Conservation (phyloP, 2,329 filamentous ascomycete genomes). For the Epichloe amarillans region DNA sequence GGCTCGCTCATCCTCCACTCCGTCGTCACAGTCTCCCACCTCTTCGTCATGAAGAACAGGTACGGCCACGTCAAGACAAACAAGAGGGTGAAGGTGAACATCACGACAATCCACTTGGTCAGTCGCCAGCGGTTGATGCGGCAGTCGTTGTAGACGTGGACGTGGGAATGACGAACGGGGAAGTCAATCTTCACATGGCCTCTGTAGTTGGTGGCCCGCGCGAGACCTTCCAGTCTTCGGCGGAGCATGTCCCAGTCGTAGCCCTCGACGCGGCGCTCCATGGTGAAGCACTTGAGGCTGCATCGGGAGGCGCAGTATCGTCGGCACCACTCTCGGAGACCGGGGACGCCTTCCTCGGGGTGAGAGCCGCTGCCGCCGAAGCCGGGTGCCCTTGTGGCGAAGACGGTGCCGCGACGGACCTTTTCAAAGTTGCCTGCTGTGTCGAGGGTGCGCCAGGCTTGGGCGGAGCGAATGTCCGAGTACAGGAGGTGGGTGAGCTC, state of each 20-base stretch:
- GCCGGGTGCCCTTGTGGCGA: slow-evolving; percentile 36
- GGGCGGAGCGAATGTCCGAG: slow-evolving; percentile 25
- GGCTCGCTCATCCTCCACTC: slow-evolving; percentile 36
- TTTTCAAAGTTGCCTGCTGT: slow-evolving; percentile 46
- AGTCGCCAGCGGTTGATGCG: slow-evolving; percentile 52
- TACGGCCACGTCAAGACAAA: slow-evolving; percentile 61
- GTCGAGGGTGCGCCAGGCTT: slow-evolving; percentile 30
- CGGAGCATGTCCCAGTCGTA: slow-evolving; percentile 44
- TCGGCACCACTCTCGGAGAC: slow-evolving; percentile 50
- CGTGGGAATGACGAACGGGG: slow-evolving; percentile 38
- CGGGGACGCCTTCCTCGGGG: slow-evolving; percentile 18
- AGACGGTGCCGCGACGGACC: slow-evolving; percentile 50
- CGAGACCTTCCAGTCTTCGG: slow-evolving; percentile 38
- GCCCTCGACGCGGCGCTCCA: slow-evolving; percentile 41
- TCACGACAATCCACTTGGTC: slow-evolving; percentile 46
- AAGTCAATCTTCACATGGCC: slow-evolving; percentile 47
- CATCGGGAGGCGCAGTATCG: slow-evolving; percentile 47
- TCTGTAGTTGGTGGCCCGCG: slow-evolving; percentile 53
- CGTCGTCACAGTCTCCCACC: slow-evolving; percentile 49
- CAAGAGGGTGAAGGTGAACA: slow-evolving; percentile 54
- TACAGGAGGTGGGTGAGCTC: slow-evolving; percentile 47
- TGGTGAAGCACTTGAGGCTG: slow-evolving; percentile 41
- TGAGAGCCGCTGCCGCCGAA: slow-evolving; percentile 17
- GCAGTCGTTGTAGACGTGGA: slow-evolving; percentile 52
- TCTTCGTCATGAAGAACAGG: slow-evolving; percentile 52